phyloP scores from a whole-genome alignment of 257 asterid species.

The Buddleja alternifolia region DNA sequence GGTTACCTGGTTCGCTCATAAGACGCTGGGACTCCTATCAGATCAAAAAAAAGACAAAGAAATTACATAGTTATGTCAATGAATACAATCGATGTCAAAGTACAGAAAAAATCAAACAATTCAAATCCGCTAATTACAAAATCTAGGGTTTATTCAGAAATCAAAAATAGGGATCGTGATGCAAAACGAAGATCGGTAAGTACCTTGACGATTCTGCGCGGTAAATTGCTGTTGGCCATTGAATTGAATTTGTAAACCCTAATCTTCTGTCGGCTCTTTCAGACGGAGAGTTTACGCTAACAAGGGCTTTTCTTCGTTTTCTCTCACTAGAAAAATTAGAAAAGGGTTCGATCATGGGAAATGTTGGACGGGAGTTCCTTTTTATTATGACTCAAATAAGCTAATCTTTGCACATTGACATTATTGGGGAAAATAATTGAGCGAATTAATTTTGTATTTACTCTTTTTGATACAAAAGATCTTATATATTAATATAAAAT shows the following conservation, averaged over 20 bases:
- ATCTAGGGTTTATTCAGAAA: conserved; percentile 28
- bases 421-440: no score
- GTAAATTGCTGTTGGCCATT: conserved; percentile 58
- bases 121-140: conserved; percentile 10
- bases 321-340: conserved; percentile 39
- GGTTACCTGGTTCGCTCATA: conserved; percentile 82
- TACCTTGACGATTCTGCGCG: conserved; percentile 67
- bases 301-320: conserved; percentile 36
- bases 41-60: conserved; percentile 20
- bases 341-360: conserved; percentile 15
- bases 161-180: conserved; percentile 43
- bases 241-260: conserved; percentile 39
- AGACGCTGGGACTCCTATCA: conserved; percentile 88
- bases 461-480: no score
- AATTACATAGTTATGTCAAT: not conserved
- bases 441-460: no score
- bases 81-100: not conserved
- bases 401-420: no score
- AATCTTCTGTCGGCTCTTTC: conserved; percentile 15
- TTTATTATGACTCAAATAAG: not conserved
- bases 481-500: no score
- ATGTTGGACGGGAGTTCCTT: not conserved
- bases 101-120: not conserved
- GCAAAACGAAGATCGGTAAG: conserved; percentile 39
- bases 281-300: conserved; percentile 54